These are phyloP conservation scores for Tricholoma flavovirens DNA, from an alignment of 768 basidiomycete genomes.

Conservation along the genomic window DNA sequence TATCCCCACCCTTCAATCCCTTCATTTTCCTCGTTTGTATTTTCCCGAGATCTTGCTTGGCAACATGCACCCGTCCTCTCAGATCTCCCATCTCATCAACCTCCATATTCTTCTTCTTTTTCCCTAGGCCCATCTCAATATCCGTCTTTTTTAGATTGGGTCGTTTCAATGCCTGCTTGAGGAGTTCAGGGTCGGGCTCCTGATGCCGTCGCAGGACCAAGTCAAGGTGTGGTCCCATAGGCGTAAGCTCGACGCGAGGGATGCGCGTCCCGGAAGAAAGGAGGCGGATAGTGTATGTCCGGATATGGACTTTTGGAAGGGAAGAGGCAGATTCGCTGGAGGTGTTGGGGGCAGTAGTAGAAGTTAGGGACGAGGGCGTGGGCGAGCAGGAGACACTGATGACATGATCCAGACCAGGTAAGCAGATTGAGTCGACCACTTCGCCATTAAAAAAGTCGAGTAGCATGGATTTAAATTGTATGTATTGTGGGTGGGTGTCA, in stretches of 20 bases:
- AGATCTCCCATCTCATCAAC: slow-evolving; percentile 98
- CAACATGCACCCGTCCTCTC: slow-evolving; percentile 85
- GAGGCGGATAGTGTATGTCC: slow-evolving; percentile 75
- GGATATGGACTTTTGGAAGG: slow-evolving; percentile 83
- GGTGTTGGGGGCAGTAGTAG: slow-evolving; percentile 28
- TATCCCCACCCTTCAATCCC: slow-evolving; percentile 57
- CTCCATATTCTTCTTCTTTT: slow-evolving; percentile 91
- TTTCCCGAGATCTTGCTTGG: slow-evolving; percentile 79
- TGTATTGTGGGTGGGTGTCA: slow-evolving; percentile 88
- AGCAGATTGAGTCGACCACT: slow-evolving; percentile 74
- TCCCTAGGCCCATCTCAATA: slow-evolving; percentile 81
- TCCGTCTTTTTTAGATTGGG: slow-evolving; percentile 89
- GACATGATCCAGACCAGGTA: slow-evolving; percentile 82
- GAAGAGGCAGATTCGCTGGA: slow-evolving; percentile 32
- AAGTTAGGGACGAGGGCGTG: slow-evolving; percentile 49
- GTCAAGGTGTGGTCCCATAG: slow-evolving; percentile 91
- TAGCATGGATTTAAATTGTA: slow-evolving; percentile 88
- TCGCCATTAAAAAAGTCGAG: slow-evolving; percentile 90
- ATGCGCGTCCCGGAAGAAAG: slow-evolving; percentile 72
- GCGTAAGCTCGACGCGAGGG: slow-evolving; percentile 76
- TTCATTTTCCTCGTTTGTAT: slow-evolving; percentile 97
- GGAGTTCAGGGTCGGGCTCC: slow-evolving; percentile 68
- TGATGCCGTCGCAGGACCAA: slow-evolving; percentile 71
- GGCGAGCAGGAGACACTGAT: slow-evolving; percentile 77
- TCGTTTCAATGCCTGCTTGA: slow-evolving; percentile 74